Conservation (phyloP, 352 stramenopile species). For the Phytophthora gonapodyides region DNA sequence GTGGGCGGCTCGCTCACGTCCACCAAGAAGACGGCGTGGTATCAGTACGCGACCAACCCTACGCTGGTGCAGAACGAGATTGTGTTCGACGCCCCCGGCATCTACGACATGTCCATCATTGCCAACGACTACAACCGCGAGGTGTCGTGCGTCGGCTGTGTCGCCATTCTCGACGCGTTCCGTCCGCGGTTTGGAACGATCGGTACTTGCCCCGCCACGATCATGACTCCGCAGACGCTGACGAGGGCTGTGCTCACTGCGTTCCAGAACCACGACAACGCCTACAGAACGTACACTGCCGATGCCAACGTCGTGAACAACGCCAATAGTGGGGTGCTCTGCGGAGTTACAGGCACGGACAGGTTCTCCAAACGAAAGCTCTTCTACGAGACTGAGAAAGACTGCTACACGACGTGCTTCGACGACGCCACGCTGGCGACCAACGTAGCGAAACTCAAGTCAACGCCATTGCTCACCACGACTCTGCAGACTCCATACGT, state of each 20-base stretch:
- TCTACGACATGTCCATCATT: conserved; percentile 31
- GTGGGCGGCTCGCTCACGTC: background rate
- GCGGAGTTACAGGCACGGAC: background rate
- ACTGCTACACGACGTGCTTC: conserved; percentile 10
- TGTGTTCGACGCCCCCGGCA: conserved; percentile 21
- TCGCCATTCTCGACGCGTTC: conserved; percentile 31
- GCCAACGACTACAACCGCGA: conserved; percentile 28
- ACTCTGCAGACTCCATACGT: background rate
- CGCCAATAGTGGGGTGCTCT: background rate
- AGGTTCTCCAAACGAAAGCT: background rate
- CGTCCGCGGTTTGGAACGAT: conserved; percentile 9
- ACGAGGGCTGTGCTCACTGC: background rate
- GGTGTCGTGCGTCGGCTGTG: conserved; percentile 25
- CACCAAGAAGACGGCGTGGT: conserved; percentile 3
- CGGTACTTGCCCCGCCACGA: background rate
- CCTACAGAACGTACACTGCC: conserved; percentile 8
- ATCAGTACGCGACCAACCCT: conserved; percentile 11
- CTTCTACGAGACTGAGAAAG: conserved; percentile 13
- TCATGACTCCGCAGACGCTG: conserved; percentile 1
- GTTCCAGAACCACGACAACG: background rate
- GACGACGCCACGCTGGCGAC: background rate
- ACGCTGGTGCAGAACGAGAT: conserved; percentile 16
- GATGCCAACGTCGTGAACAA: conserved; percentile 21
- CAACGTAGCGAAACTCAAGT: conserved; percentile 10
- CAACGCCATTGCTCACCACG: conserved; percentile 1